These are phyloP conservation scores for Apiospora aurea DNA, from an alignment of 2,329 filamentous ascomycete species.

Conservation along the genomic window DNA sequence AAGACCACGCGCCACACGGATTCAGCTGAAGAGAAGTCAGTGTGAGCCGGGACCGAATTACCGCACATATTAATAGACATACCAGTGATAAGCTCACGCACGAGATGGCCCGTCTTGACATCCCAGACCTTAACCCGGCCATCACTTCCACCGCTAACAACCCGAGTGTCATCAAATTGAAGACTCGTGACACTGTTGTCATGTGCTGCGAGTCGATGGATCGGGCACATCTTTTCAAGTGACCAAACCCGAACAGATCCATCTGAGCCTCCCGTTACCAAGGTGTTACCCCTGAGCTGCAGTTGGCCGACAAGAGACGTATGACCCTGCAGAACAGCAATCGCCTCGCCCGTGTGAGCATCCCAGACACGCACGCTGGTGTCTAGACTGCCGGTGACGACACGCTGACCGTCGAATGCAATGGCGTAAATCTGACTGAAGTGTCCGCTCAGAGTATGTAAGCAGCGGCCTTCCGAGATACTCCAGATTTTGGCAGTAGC, in stretches of 20 bases:
- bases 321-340: conserved; percentile 93
- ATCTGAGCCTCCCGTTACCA: conserved; percentile 96
- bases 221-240: conserved; percentile 85
- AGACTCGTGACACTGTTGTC: conserved; percentile 98
- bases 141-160: conserved; percentile 95
- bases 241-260: conserved; percentile 98
- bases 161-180: conserved; percentile 94
- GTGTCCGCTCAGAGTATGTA: conserved; percentile 89
- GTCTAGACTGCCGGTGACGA: conserved; percentile 94
- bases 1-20: conserved; percentile 98
- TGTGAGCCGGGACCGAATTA: background rate
- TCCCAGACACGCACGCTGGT: conserved; percentile 98
- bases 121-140: conserved; percentile 99
- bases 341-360: conserved; percentile 82
- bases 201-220: conserved; percentile 93
- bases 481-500: conserved; percentile 98
- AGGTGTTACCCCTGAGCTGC: conserved; percentile 91
- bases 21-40: conserved; percentile 62
- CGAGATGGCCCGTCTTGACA: conserved; percentile 86
- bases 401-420: conserved; percentile 91
- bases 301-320: conserved; percentile 96
- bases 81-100: conserved; percentile 82
- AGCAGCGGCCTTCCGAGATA: conserved; percentile 91
- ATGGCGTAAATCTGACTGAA: conserved; percentile 99
- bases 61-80: conserved; percentile 16